These are phyloP conservation scores for Boletus coccyginus DNA, from an alignment of 768 basidiomycete species.

Conservation along the genomic window DNA sequence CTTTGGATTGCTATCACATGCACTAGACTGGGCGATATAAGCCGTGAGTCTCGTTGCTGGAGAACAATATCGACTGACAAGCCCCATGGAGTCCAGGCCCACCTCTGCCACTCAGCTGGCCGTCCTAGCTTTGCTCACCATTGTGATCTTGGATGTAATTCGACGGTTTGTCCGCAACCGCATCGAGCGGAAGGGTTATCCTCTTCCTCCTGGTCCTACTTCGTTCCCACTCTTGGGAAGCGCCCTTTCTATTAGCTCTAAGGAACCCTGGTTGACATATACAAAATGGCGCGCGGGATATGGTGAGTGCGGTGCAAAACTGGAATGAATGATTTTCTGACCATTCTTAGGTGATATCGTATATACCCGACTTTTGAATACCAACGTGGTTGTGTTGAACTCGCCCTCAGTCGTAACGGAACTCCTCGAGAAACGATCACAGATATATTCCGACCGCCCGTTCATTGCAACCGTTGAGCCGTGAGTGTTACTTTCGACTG, in stretches of 20 bases:
- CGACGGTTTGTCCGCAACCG: not conserved
- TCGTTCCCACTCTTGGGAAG: slow-evolving; percentile 1
- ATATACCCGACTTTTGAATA: slow-evolving; percentile 2
- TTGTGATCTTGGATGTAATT: not conserved
- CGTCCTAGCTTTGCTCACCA: not conserved
- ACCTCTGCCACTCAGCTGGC: not conserved
- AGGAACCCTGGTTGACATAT: slow-evolving; percentile 1
- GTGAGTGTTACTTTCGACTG: not conserved
- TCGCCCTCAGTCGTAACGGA: not conserved
- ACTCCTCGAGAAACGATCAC: slow-evolving; percentile 12
- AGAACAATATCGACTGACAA: not conserved
- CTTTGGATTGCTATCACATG: no score
- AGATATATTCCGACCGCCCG: slow-evolving; percentile 13
- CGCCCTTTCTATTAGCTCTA: not conserved
- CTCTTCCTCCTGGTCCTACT: slow-evolving; percentile 6
- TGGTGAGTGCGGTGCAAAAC: not conserved
- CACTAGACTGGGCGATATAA: not conserved
- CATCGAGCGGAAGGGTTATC: not conserved
- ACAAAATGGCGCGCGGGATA: not conserved
- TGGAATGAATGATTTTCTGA: not conserved
- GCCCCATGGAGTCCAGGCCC: not conserved
- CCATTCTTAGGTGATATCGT: slow-evolving; percentile 2
- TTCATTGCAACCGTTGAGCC: slow-evolving; percentile 1
- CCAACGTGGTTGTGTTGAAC: slow-evolving; percentile 7
- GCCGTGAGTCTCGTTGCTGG: not conserved